Conservation (phyloP, 2,329 filamentous ascomycete genomes). For the Bisporella sp. region DNA sequence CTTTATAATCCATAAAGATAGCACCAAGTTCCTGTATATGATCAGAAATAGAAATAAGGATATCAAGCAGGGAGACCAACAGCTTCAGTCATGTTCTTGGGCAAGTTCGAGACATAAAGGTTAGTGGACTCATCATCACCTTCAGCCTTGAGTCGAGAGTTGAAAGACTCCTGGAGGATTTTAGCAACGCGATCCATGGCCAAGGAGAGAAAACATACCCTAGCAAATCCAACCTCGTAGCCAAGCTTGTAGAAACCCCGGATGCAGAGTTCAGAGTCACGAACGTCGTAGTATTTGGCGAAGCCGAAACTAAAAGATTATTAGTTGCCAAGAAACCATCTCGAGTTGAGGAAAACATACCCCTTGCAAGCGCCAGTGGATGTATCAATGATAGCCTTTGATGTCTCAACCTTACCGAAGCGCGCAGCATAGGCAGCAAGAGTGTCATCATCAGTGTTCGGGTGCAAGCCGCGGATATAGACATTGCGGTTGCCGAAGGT, state of each 20-base stretch:
- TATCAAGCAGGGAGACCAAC: slow-evolving; percentile 41
- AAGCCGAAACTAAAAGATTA: slow-evolving; percentile 77
- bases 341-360: slow-evolving; percentile 41
- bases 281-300: slow-evolving; percentile 84
- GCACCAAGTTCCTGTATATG: slow-evolving; percentile 60
- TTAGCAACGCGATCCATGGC: slow-evolving; percentile 16
- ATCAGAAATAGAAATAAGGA: background rate
- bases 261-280: slow-evolving; percentile 91
- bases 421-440: slow-evolving; percentile 74
- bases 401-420: slow-evolving; percentile 91
- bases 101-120: slow-evolving; percentile 95
- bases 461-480: slow-evolving; percentile 93
- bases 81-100: slow-evolving; percentile 84
- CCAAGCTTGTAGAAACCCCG: slow-evolving; percentile 89
- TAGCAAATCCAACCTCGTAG: slow-evolving; percentile 95
- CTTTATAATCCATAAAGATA: slow-evolving; percentile 73
- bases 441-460: slow-evolving; percentile 89
- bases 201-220: slow-evolving; percentile 46
- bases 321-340: background rate
- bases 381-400: slow-evolving; percentile 97
- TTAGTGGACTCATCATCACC: slow-evolving; percentile 88
- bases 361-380: slow-evolving; percentile 93
- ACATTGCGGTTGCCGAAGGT: slow-evolving; percentile 92
- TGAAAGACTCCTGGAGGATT: slow-evolving; percentile 79
- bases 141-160: slow-evolving; percentile 94